These are phyloP conservation scores for Leavenworthia alabamica DNA, from an alignment of 345 rosid species.

Conservation along the genomic window DNA sequence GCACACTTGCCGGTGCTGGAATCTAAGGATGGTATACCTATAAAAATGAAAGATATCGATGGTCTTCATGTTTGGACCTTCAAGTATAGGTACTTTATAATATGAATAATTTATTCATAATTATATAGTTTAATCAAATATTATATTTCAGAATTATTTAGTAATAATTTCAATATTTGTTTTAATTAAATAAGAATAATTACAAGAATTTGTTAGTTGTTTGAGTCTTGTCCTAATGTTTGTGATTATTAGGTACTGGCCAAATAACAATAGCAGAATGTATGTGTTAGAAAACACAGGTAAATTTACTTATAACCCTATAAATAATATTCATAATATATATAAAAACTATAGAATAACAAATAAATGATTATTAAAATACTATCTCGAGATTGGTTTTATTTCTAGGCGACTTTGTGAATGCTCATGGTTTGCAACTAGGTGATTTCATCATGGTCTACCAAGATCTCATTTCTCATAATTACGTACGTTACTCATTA, in stretches of 20 bases:
- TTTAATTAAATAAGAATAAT: background rate
- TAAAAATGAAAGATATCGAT: constrained; percentile 75
- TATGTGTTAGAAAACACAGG: constrained; percentile 97
- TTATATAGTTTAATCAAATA: too few species aligned
- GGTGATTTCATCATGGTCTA: constrained; percentile 84
- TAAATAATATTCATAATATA: background rate
- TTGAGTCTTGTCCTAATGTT: constrained; percentile 5
- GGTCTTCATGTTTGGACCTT: constrained; percentile 81
- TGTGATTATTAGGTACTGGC: constrained; percentile 75
- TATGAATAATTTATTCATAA: too few species aligned
- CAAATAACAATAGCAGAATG: constrained; percentile 96
- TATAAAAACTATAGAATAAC: background rate
- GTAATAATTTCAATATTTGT: too few species aligned
- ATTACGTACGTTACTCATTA: constrained; percentile 48
- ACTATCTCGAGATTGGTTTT: background rate
- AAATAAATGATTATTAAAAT: background rate
- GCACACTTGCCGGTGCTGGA: constrained; percentile 71
- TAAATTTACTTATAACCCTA: constrained; percentile 10
- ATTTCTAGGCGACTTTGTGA: constrained; percentile 74
- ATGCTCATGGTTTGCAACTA: constrained; percentile 59
- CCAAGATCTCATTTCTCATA: constrained; percentile 51
- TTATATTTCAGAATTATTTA: too few species aligned
- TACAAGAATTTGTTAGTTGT: background rate
- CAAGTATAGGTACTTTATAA: constrained; percentile 84
- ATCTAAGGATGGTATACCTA: constrained; percentile 79